A percentile compares a stretch with the other conserved stretches of the same genome.
phyloP scores from a whole-genome alignment of 805 yeast species.

The Candida sakaeoensis region DNA sequence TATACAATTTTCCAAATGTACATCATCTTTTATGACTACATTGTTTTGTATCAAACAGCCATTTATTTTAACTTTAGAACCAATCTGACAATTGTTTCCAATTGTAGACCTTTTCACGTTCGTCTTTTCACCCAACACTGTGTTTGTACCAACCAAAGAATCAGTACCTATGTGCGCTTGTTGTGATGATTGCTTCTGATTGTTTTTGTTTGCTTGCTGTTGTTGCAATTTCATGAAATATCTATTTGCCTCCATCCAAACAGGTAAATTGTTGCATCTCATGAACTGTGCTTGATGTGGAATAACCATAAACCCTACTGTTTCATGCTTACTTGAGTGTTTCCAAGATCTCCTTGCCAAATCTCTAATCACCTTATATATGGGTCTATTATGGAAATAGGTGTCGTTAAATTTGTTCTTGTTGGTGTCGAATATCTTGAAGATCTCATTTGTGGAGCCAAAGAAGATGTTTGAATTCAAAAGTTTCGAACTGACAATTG shows the following conservation, averaged over 20 bases:
- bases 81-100: slow-evolving; percentile 71
- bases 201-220: slow-evolving; percentile 20
- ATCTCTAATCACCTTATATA: slow-evolving; percentile 74
- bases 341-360: slow-evolving; percentile 91
- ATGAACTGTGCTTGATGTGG: slow-evolving; percentile 70
- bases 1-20: slow-evolving; percentile 78
- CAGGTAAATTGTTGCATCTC: slow-evolving; percentile 73
- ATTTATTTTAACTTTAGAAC: slow-evolving; percentile 81
- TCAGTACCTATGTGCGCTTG: slow-evolving; percentile 85
- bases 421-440: slow-evolving; percentile 44
- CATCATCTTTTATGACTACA: slow-evolving; percentile 75
- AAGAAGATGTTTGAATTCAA: slow-evolving; percentile 66
- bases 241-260: slow-evolving; percentile 88
- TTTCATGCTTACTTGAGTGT: slow-evolving; percentile 56
- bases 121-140: slow-evolving; percentile 76
- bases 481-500: slow-evolving; percentile 71
- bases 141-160: slow-evolving; percentile 66
- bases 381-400: slow-evolving; percentile 45
- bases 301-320: slow-evolving; percentile 65
- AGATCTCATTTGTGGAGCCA: slow-evolving; percentile 42
- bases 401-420: slow-evolving; percentile 30
- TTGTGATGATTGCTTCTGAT: slow-evolving; percentile 12
- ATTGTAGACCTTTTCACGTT: slow-evolving; percentile 83
- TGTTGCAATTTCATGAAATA: slow-evolving; percentile 67
- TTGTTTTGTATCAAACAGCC: slow-evolving; percentile 79